Evolutionary conservation across 148 eudicot species (phyloP).

Genomic region (Heliosperma pusillum): DNA sequence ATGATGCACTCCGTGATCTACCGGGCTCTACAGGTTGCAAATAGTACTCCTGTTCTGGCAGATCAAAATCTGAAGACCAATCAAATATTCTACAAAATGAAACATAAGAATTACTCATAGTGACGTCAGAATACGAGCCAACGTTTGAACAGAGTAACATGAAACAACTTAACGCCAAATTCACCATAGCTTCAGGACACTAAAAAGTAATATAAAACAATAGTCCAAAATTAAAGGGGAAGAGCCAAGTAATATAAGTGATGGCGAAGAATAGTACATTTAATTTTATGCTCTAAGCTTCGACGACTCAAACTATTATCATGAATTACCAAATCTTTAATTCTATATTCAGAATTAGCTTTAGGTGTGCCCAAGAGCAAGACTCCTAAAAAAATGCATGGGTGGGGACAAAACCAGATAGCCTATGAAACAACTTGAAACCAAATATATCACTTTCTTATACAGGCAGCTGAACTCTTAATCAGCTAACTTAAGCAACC

Average conservation of each 20-base stretch:
- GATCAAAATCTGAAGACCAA: slow-evolving; percentile 51
- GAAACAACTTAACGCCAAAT: not conserved
- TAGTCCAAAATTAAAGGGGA: not conserved
- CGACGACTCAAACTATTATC: not conserved
- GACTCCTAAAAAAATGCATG: not conserved
- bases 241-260: no score
- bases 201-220: not conserved
- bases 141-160: not conserved
- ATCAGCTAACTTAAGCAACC: not conserved
- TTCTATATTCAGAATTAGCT: not conserved
- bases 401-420: not conserved
- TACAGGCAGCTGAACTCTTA: not conserved
- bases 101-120: slow-evolving; percentile 23
- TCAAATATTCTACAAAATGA: slow-evolving; percentile 69
- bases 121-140: not conserved
- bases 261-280: not conserved
- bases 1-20: slow-evolving; percentile 62
- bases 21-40: slow-evolving; percentile 71
- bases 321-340: not conserved
- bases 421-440: not conserved
- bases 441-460: not conserved
- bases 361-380: not conserved
- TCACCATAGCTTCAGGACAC: not conserved
- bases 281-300: not conserved
- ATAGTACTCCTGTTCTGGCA: slow-evolving; percentile 93